phyloP scores from a whole-genome alignment of 257 asterid genomes.

The Solanum microdontum region DNA sequence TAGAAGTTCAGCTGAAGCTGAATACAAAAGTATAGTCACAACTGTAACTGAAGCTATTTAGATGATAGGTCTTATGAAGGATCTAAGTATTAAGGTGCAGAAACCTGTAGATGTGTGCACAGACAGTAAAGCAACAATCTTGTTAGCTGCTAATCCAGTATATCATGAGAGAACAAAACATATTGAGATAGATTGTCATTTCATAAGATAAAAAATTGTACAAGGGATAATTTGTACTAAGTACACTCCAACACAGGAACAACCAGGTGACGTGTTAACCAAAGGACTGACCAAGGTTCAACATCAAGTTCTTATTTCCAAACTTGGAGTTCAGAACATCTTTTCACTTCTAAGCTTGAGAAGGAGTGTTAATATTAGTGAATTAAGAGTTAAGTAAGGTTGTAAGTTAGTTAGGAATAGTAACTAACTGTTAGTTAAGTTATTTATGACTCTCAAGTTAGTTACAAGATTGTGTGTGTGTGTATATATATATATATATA shows the following conservation, averaged over 20 bases:
- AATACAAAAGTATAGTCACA: too few species aligned
- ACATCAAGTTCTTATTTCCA: neutral
- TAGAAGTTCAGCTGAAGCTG: too few species aligned
- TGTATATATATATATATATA: too few species aligned
- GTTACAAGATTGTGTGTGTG: too few species aligned
- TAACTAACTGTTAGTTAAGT: too few species aligned
- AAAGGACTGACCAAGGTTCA: neutral
- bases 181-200: neutral
- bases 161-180: neutral
- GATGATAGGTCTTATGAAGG: neutral
- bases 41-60: too few species aligned
- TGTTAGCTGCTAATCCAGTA: neutral
- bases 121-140: too few species aligned
- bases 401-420: too few species aligned
- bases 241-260: neutral
- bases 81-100: neutral
- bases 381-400: neutral
- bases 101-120: neutral
- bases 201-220: neutral
- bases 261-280: neutral
- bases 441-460: too few species aligned
- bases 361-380: too few species aligned
- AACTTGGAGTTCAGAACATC: neutral
- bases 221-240: neutral
- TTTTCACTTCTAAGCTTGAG: neutral